These are phyloP conservation scores for Pleodorina starrii DNA, from an alignment of 139 green algal genomes.

Conservation along the genomic window DNA sequence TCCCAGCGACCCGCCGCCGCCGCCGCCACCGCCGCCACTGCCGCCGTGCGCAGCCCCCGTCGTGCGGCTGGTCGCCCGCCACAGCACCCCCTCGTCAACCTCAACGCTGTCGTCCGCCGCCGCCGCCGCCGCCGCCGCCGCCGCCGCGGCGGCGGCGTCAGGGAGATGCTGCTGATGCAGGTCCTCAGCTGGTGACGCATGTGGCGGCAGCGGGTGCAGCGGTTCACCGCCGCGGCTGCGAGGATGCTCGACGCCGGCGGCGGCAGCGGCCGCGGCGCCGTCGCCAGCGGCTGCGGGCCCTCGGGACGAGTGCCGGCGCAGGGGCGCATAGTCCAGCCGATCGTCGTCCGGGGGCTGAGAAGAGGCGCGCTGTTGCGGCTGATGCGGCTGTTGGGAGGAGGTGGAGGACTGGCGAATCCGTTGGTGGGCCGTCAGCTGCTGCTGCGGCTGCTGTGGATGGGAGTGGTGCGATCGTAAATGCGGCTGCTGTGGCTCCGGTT, in stretches of 20 bases:
- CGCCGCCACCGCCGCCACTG: too few relatives aligned
- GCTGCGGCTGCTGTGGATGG: not conserved
- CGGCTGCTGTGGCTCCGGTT: not conserved
- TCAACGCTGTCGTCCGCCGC: too few relatives aligned
- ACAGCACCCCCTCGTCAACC: not conserved
- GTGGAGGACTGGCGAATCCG: too few relatives aligned
- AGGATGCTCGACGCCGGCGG: not conserved
- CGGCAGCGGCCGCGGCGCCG: not conserved
- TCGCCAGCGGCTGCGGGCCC: not conserved
- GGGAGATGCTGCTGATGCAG: not conserved
- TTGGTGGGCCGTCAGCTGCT: too few relatives aligned
- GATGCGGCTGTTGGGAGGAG: not conserved
- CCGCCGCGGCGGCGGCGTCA: too few relatives aligned
- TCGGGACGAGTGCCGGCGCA: not conserved
- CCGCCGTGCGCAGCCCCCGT: too few relatives aligned
- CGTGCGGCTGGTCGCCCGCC: too few relatives aligned
- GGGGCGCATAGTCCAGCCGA: not conserved
- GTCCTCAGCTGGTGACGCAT: not conserved
- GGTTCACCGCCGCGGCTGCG: too few relatives aligned
- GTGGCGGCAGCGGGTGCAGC: not conserved
- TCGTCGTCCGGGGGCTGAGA: not conserved
- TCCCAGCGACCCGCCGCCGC: too few relatives aligned
- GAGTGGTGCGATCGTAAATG: not conserved
- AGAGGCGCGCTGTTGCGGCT: not conserved
- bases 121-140: too few relatives aligned